Evolutionary conservation across 2,329 filamentous ascomycete species (phyloP).

Genomic region (Pyrenophora seminiperda): DNA sequence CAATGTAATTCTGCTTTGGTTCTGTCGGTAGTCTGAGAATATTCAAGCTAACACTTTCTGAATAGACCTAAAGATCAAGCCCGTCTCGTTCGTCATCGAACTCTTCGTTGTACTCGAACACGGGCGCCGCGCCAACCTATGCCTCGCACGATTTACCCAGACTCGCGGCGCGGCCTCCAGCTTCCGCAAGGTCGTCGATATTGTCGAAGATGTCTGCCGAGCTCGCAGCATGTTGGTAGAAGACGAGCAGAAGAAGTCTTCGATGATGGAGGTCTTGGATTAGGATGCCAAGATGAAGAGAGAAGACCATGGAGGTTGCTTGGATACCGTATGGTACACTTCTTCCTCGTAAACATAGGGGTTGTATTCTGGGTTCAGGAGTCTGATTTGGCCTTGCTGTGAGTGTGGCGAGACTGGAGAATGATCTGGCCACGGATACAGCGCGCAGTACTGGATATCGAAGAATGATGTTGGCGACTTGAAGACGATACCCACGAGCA

Average conservation of each 20-base stretch:
- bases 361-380: neutral
- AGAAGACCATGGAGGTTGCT: constrained; percentile 3
- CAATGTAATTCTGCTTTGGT: constrained; percentile 27
- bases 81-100: constrained; percentile 85
- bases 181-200: constrained; percentile 82
- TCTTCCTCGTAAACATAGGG: constrained; percentile 3
- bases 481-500: constrained; percentile 6
- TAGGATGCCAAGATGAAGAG: constrained; percentile 21
- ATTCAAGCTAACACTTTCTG: constrained; percentile 21
- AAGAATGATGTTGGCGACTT: constrained; percentile 9
- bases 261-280: constrained; percentile 50
- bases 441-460: constrained; percentile 2
- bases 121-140: constrained; percentile 74
- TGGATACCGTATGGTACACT: constrained; percentile 14
- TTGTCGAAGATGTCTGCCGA: constrained; percentile 71
- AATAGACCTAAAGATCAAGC: constrained; percentile 77
- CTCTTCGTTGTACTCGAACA: constrained; percentile 90
- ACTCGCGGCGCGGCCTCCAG: constrained; percentile 90
- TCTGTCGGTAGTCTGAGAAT: neutral
- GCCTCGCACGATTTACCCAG: constrained; percentile 84
- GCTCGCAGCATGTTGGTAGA: constrained; percentile 69
- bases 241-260: constrained; percentile 54
- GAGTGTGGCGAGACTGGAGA: neutral
- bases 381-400: neutral
- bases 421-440: neutral